Conservation (phyloP, 148 eudicot species). For the Silene conica region DNA sequence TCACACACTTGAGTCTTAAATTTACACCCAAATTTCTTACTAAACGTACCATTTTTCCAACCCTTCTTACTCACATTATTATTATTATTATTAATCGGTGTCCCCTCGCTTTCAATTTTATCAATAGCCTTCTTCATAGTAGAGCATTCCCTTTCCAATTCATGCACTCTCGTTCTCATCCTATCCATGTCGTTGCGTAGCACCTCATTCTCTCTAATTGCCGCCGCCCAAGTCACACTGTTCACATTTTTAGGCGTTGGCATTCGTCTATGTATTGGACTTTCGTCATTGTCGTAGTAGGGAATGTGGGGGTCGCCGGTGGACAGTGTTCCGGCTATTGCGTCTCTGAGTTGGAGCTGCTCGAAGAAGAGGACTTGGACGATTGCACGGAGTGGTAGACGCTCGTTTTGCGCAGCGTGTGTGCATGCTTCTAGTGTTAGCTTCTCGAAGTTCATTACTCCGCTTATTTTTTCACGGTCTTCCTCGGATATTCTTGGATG, state of each 20-base stretch:
- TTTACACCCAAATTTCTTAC: slow-evolving; percentile 75
- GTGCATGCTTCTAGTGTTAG: slow-evolving; percentile 96
- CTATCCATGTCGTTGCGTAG: slow-evolving; percentile 79
- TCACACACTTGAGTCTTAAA: slow-evolving; percentile 96
- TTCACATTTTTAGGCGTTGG: neutral
- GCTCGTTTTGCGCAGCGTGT: slow-evolving; percentile 96
- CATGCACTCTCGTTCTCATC: slow-evolving; percentile 82
- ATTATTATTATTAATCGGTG: slow-evolving; percentile 13
- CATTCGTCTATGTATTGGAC: neutral
- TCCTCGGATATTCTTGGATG: slow-evolving; percentile 81
- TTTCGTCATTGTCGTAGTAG: neutral
- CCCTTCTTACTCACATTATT: slow-evolving; percentile 15
- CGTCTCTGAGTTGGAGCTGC: slow-evolving; percentile 95
- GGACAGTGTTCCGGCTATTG: slow-evolving; percentile 71
- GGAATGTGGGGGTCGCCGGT: neutral
- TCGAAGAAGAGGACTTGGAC: slow-evolving; percentile 94
- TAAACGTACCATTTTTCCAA: slow-evolving; percentile 43
- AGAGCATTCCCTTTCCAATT: slow-evolving; percentile 83
- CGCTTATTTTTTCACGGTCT: slow-evolving; percentile 68
- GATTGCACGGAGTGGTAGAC: slow-evolving; percentile 80
- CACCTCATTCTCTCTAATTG: slow-evolving; percentile 70
- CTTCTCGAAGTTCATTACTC: slow-evolving; percentile 81
- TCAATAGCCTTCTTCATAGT: slow-evolving; percentile 70
- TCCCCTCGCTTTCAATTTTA: slow-evolving; percentile 48
- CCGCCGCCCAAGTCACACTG: slow-evolving; percentile 43